Evolutionary conservation across 768 basidiomycete genomes (phyloP), one percentile per base, ranked within the genome.

Genomic region (Mycena rosella): DNA sequence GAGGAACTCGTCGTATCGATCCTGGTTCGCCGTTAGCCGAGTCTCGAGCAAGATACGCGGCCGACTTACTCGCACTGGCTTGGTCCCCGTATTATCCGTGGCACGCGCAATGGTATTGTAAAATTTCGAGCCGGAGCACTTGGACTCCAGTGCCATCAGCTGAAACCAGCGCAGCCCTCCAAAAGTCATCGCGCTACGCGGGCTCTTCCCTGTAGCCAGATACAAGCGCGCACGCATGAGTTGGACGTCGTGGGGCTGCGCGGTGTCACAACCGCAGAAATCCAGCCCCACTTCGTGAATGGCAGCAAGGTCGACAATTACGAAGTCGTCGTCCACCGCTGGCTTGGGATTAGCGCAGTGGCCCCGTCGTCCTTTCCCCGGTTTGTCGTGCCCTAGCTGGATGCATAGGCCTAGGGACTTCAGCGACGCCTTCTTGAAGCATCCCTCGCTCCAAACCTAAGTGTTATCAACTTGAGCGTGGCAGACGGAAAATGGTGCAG

Each of bases 201-300:
- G 54, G 15, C 9, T 26, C 2, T 32, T 34, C 1, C 55, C 27
- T 0, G 79, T 81, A 0, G 79, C 75, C 0, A 80, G 81, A 53
- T 70, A 84, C 17, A 74, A 61, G 0, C 72, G 66, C 0, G 67
- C 47, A 26, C 75, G 76, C 0, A 84, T 72, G 0, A 84, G 77
- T 48, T 84, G 81, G 29, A 65, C 38, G 8, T 72, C 29, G 74
- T 76, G 38, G 65, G 75, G n/a, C 22, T 45, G 44, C 5, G 44
- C 44, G n/a, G 20, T n/a, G n/a, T n/a, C 13, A 59, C 72, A 73
- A 45, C 15, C 26, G 47, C 72, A 73, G 53, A 68, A 73, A 32
- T 68, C 63, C 1, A 73, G 17, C 11, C 20, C 30, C 1, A 73
- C 59, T 7, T 58, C 61, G 44, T 73, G 72, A 4, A 72, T 45